A percentile compares a stretch with the other conserved stretches of the same genome.
phyloP scores from a whole-genome alignment of 2,329 filamentous ascomycete species.

The Colletotrichum spaethianum region DNA sequence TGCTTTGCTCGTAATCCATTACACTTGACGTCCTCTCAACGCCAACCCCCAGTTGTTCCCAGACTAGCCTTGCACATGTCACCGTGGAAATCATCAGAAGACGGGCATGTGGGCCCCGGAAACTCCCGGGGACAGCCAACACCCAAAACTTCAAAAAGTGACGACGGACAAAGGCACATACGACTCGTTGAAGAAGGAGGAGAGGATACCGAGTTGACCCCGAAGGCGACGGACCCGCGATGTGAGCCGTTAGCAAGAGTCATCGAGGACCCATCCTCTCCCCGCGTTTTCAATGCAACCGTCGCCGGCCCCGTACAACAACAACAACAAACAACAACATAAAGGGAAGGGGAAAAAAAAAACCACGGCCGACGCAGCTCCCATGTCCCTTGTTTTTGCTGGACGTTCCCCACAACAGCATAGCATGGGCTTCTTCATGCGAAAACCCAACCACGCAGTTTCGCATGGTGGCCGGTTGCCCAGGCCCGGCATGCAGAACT shows the following conservation, averaged over 20 bases:
- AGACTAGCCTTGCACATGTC: neutral
- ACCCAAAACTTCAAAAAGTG: neutral
- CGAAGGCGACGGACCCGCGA: too few species aligned
- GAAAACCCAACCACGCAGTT: neutral
- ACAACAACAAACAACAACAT: neutral
- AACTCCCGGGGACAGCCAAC: neutral
- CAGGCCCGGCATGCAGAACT: neutral
- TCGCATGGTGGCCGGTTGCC: neutral
- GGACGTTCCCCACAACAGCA: neutral
- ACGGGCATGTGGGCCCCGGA: neutral
- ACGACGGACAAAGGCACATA: neutral
- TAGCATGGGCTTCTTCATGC: neutral
- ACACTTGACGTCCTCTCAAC: neutral
- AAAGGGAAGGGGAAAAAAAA: neutral
- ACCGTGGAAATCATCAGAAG: neutral
- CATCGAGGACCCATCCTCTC: neutral
- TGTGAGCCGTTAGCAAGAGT: too few species aligned
- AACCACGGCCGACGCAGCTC: neutral
- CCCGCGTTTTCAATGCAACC: neutral
- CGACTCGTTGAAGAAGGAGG: neutral
- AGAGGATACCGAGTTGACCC: neutral
- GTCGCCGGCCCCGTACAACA: neutral
- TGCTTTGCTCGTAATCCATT: neutral
- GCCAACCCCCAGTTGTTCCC: neutral
- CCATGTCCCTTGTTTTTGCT: neutral